A percentile compares a stretch with the other conserved stretches of the same genome.
These are phyloP conservation scores for Plantago lanceolata DNA, from an alignment of 305 asterid species.

Conservation along the genomic window DNA sequence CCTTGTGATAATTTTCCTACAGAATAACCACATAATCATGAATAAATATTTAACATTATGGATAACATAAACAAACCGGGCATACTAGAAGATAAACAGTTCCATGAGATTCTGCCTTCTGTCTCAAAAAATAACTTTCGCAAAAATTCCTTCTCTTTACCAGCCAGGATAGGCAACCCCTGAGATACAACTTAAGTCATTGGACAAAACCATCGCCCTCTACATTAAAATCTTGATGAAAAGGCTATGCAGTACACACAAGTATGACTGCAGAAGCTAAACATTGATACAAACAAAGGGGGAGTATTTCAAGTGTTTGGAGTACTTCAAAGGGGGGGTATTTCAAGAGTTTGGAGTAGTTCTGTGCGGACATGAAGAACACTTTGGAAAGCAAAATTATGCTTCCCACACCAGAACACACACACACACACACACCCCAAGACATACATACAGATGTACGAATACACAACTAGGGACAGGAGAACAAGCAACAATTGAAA, in stretches of 20 bases:
- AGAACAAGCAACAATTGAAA: neutral
- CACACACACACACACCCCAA: neutral
- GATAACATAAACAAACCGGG: neutral
- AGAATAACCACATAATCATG: conserved; percentile 12
- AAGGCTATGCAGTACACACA: neutral
- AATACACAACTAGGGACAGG: neutral
- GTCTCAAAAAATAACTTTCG: neutral
- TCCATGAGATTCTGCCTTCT: neutral
- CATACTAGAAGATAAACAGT: neutral
- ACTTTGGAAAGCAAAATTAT: no score
- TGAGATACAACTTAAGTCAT: no score
- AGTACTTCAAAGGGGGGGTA: neutral
- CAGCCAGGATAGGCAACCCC: neutral
- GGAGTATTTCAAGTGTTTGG: neutral
- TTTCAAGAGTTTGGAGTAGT: neutral
- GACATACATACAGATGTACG: neutral
- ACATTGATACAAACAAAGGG: no score
- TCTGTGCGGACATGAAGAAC: no score
- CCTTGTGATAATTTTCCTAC: conserved; percentile 54
- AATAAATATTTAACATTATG: neutral
- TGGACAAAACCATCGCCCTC: neutral
- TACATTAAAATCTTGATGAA: no score
- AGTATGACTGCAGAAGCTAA: neutral
- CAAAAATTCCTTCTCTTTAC: neutral
- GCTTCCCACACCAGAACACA: no score